A percentile compares a stretch with the other conserved stretches of the same genome.
Conservation (phyloP, 1,284 basidiomycete genomes). For the Thecaphora thlaspeos region DNA sequence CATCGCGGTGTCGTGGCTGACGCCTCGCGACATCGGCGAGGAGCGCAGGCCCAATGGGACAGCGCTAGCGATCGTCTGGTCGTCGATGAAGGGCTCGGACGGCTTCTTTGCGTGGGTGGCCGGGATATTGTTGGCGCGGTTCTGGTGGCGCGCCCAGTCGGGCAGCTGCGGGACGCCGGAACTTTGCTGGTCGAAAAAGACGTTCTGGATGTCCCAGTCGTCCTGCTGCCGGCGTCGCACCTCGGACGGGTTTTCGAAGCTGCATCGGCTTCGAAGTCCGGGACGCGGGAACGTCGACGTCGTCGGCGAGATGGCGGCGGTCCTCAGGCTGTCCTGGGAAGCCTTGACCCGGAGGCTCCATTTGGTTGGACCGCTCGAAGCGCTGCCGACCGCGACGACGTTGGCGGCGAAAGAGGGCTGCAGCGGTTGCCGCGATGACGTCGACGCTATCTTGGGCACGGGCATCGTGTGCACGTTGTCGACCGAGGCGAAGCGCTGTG, state of each 20-base stretch:
- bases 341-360: neutral
- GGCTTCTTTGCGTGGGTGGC: neutral
- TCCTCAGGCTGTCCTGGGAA: neutral
- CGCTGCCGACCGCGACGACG: conserved; percentile 1
- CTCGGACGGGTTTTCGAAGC: conserved; percentile 34
- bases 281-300: neutral
- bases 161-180: neutral
- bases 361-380: neutral
- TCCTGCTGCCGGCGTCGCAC: conserved; percentile 29
- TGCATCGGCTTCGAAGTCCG: conserved; percentile 22
- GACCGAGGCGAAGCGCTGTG: conserved; percentile 28
- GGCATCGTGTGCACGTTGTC: conserved; percentile 4
- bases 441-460: neutral
- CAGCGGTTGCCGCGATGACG: neutral
- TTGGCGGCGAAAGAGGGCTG: conserved; percentile 22
- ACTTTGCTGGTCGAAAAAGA: neutral
- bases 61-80: neutral
- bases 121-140: neutral
- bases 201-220: conserved; percentile 11
- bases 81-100: neutral
- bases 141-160: neutral
- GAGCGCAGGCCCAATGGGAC: neutral
- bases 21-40: conserved; percentile 12
- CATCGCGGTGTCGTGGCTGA: conserved; percentile 15
- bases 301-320: neutral